Base-by-base conservation (phyloP, 2,329 filamentous ascomycete genomes). In the Dactylella cylindrospora region DNA sequence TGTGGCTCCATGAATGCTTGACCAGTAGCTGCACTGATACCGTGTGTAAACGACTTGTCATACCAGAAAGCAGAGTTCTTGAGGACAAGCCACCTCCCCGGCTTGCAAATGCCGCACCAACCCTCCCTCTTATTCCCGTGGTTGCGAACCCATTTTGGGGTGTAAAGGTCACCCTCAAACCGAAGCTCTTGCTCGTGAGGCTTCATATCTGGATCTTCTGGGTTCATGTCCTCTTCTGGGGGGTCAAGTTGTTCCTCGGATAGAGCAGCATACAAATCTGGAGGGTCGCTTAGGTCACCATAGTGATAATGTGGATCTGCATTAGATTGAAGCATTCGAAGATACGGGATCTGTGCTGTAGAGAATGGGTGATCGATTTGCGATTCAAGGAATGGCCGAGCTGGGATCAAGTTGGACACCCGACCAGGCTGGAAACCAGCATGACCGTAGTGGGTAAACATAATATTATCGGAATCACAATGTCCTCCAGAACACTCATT, bases 31-130 rank as follows among this genome's bases (percentile, higher is more conserved):
- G 86, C 88, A 70, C 85, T 89, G 71, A 94, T 88, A 43, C 88
- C 88, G 70, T 94, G 89, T 1, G 86, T 88, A 72, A 93, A 94
- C 54, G 85, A 88, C 77, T 93, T 91, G 76, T 94, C 88, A 73
- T 94, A 94, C 88, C 89, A 94, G 72, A 88, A 95, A 5, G 88
- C 88, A 51, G 86, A 90, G 74, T 94, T 93, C 76, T 93, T 94
- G 59, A 95, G 77, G 12, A 90, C 87, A 49, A 91, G 80, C 89
- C 89, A 94, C 43, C 87, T 79, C 2, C 87, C 87, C 2, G 87
- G 85, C 72, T 90, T 90, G 76, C 88, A 94, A 67, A 91, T 86
- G 17, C 88, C 87, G 69, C 88, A 94, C 88, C 88, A 95, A 2
- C 88, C 88, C 72, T 91, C 88, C 33, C 88, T 84, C 76, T 90